Percentiles rank a stretch among this genome's conserved stretches.
Evolutionary conservation across 495 filamentous ascomycete species (phyloP).

Genomic region (Copromyces sp.): DNA sequence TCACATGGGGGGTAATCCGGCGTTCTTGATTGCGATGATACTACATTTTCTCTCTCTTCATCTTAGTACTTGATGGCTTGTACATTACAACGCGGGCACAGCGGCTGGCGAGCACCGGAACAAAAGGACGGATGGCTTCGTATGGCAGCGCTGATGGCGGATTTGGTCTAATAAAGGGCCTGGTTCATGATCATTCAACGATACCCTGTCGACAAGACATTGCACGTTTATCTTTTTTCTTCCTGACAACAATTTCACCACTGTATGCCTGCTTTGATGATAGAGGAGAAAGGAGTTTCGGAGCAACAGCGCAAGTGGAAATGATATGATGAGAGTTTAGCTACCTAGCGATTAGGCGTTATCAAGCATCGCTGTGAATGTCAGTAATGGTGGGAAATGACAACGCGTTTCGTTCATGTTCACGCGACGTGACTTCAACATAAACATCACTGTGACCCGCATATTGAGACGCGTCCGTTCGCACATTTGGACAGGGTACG

Average conservation of each 20-base stretch:
- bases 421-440: not conserved
- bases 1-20: slow-evolving; percentile 17
- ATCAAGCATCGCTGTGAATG: not conserved
- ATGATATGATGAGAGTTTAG: not conserved
- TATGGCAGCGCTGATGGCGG: slow-evolving; percentile 5
- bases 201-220: not conserved
- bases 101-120: not conserved
- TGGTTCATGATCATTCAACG: slow-evolving; percentile 3
- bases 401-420: not conserved
- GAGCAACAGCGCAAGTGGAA: not conserved
- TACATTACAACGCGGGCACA: slow-evolving; percentile 23
- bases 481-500: not conserved
- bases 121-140: not conserved
- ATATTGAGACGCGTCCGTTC: not conserved
- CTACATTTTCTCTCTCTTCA: slow-evolving; percentile 9
- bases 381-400: not conserved
- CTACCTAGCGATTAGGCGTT: not conserved
- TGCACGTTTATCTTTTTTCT: not conserved
- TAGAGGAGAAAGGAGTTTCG: not conserved
- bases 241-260: not conserved
- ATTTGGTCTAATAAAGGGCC: slow-evolving; percentile 9
- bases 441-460: not conserved
- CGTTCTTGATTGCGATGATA: slow-evolving; percentile 30
- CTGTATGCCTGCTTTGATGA: not conserved
- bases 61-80: slow-evolving; percentile 19